A percentile compares a stretch with the other conserved stretches of the same genome.
Evolutionary conservation across 225 moss, liverwort and hornwort genomes (phyloP).

Genomic region (Bryoerythrophyllum caledonicum): DNA sequence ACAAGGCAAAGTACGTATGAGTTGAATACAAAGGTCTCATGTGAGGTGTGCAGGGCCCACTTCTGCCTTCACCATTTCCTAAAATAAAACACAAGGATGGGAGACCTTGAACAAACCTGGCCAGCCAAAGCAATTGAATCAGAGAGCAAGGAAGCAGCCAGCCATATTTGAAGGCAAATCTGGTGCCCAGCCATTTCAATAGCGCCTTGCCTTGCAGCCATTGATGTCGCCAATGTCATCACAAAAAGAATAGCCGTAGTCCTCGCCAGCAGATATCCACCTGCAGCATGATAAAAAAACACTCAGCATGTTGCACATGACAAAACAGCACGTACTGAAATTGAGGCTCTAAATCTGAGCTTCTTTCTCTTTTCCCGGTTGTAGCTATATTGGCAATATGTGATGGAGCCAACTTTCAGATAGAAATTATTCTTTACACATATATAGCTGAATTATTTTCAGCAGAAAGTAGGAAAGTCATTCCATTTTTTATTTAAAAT

Average conservation of each 20-base stretch:
- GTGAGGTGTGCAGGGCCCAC: no score
- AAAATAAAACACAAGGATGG: not conserved
- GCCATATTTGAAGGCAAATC: conserved; percentile 90
- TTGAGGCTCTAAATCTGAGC: no score
- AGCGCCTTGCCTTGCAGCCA: conserved; percentile 77
- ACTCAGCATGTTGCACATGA: not conserved
- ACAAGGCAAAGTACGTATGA: not conserved
- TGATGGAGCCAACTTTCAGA: no score
- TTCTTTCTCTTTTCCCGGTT: no score
- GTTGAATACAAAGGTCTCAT: no score
- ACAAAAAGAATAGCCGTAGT: conserved; percentile 63
- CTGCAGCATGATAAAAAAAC: conserved; percentile 25
- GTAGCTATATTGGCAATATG: no score
- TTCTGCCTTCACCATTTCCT: no score
- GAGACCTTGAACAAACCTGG: conserved; percentile 47
- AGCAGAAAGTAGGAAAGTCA: no score
- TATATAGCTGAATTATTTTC: no score
- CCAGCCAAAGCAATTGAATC: conserved; percentile 89
- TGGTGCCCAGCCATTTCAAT: conserved; percentile 90
- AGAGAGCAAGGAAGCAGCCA: conserved; percentile 84
- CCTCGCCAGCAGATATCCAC: conserved; percentile 68
- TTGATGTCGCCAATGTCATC: conserved; percentile 86
- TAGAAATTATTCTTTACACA: no score
- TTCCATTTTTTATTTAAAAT: no score
- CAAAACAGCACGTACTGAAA: not conserved